These are phyloP conservation scores for Aspergillus wentii DNA, from an alignment of 495 filamentous ascomycete genomes.

Conservation along the genomic window DNA sequence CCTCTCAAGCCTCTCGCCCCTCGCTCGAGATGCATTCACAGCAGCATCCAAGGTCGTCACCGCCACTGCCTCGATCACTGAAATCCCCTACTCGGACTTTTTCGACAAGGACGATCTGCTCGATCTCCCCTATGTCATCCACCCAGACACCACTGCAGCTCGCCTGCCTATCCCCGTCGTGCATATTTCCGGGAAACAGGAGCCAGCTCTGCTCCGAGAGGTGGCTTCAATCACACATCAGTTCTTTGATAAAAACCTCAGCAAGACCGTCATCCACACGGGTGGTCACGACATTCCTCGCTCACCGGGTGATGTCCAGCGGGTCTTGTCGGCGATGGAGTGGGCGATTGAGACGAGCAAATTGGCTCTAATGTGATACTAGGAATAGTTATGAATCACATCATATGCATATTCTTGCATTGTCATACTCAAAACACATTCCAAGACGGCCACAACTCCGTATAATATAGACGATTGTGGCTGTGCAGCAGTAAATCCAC, in stretches of 20 bases:
- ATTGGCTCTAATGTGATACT: too few relatives aligned
- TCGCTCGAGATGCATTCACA: too few relatives aligned
- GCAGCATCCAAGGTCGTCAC: background rate
- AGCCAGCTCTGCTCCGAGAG: conserved; percentile 5
- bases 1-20: too few relatives aligned
- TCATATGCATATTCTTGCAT: too few relatives aligned
- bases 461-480: too few relatives aligned
- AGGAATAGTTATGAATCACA: too few relatives aligned
- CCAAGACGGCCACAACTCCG: too few relatives aligned
- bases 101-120: conserved; percentile 2
- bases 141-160: conserved; percentile 1
- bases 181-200: conserved; percentile 11
- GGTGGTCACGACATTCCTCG: conserved; percentile 11
- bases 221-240: background rate
- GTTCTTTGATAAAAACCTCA: conserved; percentile 2
- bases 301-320: conserved; percentile 1
- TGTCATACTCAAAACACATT: too few relatives aligned
- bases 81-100: too few relatives aligned
- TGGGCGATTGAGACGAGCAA: conserved; percentile 1
- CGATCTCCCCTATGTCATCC: conserved; percentile 4
- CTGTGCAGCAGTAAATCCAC: too few relatives aligned
- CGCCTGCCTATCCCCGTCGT: conserved; percentile 16
- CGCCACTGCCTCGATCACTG: background rate
- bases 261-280: conserved; percentile 3
- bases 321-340: conserved; percentile 1